Percentiles rank a stretch among this genome's conserved stretches.
Conservation (phyloP, 768 basidiomycete genomes). For the Trametes punicea region DNA sequence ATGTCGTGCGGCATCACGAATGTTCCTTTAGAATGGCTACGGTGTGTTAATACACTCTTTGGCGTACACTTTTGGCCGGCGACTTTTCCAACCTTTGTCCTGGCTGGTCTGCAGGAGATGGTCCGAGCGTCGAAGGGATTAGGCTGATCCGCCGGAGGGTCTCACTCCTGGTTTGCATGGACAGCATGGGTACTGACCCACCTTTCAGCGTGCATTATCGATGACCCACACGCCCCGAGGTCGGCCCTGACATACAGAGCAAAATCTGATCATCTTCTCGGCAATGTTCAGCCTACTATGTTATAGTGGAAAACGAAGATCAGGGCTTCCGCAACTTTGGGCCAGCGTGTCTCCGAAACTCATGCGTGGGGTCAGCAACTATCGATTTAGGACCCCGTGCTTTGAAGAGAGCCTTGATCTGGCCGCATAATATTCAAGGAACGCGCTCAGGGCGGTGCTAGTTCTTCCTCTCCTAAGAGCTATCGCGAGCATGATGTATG, state of each 20-base stretch:
- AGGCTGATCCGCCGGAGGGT: not conserved
- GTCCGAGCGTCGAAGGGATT: not conserved
- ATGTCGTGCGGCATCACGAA: not conserved
- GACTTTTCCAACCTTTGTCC: not conserved
- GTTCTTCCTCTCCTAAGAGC: too few relatives aligned
- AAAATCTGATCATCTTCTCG: too few relatives aligned
- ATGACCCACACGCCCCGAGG: not conserved
- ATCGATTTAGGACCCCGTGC: too few relatives aligned
- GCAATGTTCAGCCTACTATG: too few relatives aligned
- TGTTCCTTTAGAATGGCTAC: not conserved
- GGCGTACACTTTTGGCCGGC: not conserved
- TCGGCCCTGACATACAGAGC: too few relatives aligned
- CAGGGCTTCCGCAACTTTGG: too few relatives aligned
- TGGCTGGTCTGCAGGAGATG: not conserved
- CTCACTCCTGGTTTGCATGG: not conserved
- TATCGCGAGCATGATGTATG: too few relatives aligned
- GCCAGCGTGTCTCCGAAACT: too few relatives aligned
- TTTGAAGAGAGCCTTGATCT: too few relatives aligned
- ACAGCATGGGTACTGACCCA: not conserved
- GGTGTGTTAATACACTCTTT: not conserved
- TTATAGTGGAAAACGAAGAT: too few relatives aligned
- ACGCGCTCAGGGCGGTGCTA: not conserved
- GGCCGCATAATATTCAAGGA: too few relatives aligned
- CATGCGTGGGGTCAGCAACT: too few relatives aligned
- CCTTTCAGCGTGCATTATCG: not conserved